phyloP scores from a whole-genome alignment of 1,284 basidiomycete genomes.

The Coniophora puteana region DNA sequence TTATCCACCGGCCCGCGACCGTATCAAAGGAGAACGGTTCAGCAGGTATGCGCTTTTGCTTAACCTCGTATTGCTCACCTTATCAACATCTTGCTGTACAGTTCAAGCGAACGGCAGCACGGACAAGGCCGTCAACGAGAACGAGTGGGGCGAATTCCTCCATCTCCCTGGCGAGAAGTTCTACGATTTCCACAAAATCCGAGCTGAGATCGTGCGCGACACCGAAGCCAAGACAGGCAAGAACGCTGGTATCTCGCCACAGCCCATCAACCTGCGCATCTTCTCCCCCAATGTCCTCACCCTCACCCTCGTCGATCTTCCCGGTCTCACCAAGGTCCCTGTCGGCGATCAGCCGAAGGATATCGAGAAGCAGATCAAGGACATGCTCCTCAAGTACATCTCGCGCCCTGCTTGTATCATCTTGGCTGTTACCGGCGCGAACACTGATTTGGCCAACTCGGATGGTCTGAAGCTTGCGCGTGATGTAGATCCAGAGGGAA shows the following conservation, averaged over 20 bases:
- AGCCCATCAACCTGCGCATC: constrained; percentile 95
- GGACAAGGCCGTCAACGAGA: constrained; percentile 75
- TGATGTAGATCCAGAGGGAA: constrained; percentile 95
- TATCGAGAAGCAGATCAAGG: constrained; percentile 96
- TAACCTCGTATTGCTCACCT: constrained; percentile 5
- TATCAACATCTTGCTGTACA: constrained; percentile 20
- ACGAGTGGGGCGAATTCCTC: constrained; percentile 99
- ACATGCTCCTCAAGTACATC: constrained; percentile 97
- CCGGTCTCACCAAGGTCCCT: constrained; percentile 94
- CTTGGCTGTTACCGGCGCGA: constrained; percentile 94
- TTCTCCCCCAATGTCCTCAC: constrained; percentile 97
- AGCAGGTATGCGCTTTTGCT: constrained; percentile 26
- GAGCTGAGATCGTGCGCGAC: constrained; percentile 94
- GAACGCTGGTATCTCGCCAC: constrained; percentile 94
- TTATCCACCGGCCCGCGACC: constrained; percentile 78
- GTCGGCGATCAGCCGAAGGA: constrained; percentile 98
- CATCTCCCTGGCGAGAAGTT: constrained; percentile 97
- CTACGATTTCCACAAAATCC: constrained; percentile 95
- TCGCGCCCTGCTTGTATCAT: constrained; percentile 88
- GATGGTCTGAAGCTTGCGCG: constrained; percentile 96
- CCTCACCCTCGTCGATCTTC: constrained; percentile 94
- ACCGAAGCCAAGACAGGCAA: constrained; percentile 98
- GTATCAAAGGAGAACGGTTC: constrained; percentile 45
- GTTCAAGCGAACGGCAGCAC: constrained; percentile 44
- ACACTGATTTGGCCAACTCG: constrained; percentile 97